These are phyloP conservation scores for Diplotaxis tenuifolia DNA, from an alignment of 345 rosid genomes.

Conservation along the genomic window DNA sequence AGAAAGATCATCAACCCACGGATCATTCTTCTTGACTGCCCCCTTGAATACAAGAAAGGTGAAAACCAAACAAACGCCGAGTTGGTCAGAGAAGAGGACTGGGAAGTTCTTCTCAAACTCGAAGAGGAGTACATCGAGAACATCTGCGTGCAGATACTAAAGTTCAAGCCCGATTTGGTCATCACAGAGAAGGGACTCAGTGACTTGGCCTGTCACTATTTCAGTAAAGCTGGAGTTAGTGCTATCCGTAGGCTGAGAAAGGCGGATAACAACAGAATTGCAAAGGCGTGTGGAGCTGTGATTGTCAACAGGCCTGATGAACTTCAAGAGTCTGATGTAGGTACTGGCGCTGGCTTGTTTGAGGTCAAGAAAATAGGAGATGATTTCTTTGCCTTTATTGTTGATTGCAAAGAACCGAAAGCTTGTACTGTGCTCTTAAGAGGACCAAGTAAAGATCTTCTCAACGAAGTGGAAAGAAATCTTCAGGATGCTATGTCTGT, in stretches of 20 bases:
- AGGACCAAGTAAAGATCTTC: conserved; percentile 93
- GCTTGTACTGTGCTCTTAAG: conserved; percentile 90
- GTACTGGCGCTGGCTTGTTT: conserved; percentile 91
- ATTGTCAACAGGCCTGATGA: conserved; percentile 94
- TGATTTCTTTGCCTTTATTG: conserved; percentile 83
- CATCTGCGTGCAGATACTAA: conserved; percentile 76
- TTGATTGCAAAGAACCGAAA: conserved; percentile 92
- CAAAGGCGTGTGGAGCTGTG: conserved; percentile 94
- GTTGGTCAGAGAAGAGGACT: conserved; percentile 86
- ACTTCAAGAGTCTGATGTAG: conserved; percentile 93
- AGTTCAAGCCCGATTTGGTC: conserved; percentile 85
- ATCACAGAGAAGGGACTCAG: conserved; percentile 95
- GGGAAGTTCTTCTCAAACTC: conserved; percentile 75
- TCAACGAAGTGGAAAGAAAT: conserved; percentile 94
- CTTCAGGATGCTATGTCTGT: conserved; percentile 99
- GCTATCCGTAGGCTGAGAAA: conserved; percentile 94
- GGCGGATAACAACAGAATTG: conserved; percentile 87
- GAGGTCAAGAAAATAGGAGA: conserved; percentile 96
- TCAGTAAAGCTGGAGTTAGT: conserved; percentile 92
- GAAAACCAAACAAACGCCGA: conserved; percentile 98
- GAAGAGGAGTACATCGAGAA: conserved; percentile 93
- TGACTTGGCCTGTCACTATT: conserved; percentile 89
- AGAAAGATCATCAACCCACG: conserved; percentile 86
- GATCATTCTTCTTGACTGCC: conserved; percentile 80
- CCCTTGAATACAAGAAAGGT: conserved; percentile 96